These are phyloP conservation scores for Lumnitzera littorea DNA, from an alignment of 345 rosid species.

Conservation along the genomic window DNA sequence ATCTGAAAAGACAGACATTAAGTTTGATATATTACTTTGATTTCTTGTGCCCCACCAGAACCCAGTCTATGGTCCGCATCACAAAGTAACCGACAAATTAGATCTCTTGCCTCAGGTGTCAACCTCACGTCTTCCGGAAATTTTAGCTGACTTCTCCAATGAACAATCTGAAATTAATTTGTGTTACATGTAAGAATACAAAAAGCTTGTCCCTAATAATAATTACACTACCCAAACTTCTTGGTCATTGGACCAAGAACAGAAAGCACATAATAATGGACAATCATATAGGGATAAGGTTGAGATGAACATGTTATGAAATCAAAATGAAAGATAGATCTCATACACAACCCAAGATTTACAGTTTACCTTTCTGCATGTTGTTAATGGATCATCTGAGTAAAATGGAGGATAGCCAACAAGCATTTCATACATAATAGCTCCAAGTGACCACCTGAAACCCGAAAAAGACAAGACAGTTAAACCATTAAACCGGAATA, in stretches of 20 bases:
- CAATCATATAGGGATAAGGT: too few species aligned
- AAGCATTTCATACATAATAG: constrained; percentile 97
- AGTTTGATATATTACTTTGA: constrained; percentile 51
- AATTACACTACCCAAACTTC: background rate
- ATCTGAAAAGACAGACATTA: constrained; percentile 9
- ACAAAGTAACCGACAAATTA: constrained; percentile 74
- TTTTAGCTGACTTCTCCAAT: constrained; percentile 81
- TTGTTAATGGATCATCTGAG: constrained; percentile 82
- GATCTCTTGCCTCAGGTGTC: constrained; percentile 77
- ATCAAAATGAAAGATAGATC: too few species aligned
- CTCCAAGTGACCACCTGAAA: constrained; percentile 96
- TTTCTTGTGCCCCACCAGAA: constrained; percentile 75
- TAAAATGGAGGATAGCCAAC: constrained; percentile 97
- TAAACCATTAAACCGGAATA: background rate
- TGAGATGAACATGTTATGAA: too few species aligned
- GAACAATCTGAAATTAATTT: constrained; percentile 51
- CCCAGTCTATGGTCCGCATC: constrained; percentile 90
- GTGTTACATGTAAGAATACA: too few species aligned
- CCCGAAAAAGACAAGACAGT: constrained; percentile 7
- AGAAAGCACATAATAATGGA: background rate
- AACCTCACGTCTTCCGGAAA: constrained; percentile 80
- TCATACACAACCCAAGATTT: background rate
- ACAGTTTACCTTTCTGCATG: constrained; percentile 77
- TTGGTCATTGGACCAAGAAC: constrained; percentile 8
- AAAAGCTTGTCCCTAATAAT: too few species aligned